Percentiles rank a stretch among this genome's conserved stretches.
phyloP scores from a whole-genome alignment of 2,329 filamentous ascomycete species.

The Massarina eburnea region DNA sequence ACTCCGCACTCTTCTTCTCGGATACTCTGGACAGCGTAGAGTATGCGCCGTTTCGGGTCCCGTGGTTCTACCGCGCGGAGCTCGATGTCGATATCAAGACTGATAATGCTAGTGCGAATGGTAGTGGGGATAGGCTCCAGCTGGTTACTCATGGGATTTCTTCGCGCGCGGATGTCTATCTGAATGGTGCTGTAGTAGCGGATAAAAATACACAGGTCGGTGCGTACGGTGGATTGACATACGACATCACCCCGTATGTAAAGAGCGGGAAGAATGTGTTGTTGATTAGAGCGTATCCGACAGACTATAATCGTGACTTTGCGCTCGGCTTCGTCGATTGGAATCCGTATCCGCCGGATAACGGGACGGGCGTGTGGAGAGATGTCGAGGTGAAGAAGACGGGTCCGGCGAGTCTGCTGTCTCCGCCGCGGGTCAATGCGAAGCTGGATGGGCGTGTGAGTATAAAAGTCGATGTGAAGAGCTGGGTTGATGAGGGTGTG shows the following conservation, averaged over 20 bases:
- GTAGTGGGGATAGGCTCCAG: conserved; percentile 22
- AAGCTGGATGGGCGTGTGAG: conserved; percentile 19
- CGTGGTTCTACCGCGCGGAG: conserved; percentile 60
- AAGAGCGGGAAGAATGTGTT: conserved; percentile 52
- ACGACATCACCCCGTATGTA: conserved; percentile 54
- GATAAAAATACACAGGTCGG: conserved; percentile 55
- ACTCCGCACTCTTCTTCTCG: conserved; percentile 59
- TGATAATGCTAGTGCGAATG: conserved; percentile 37
- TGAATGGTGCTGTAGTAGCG: conserved; percentile 59
- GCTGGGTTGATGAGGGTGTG: conserved; percentile 12
- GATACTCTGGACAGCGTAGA: conserved; percentile 52
- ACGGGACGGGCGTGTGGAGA: conserved; percentile 65
- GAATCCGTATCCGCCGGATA: conserved; percentile 64
- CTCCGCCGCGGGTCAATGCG: conserved; percentile 30
- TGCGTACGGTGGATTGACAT: conserved; percentile 58
- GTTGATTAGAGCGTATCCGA: conserved; percentile 58
- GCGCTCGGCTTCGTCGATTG: conserved; percentile 64
- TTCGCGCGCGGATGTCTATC: conserved; percentile 61
- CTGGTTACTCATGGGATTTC: conserved; percentile 62
- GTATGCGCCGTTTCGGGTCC: conserved; percentile 51
- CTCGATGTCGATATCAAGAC: conserved; percentile 20
- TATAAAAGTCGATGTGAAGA: conserved; percentile 26
- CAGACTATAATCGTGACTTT: conserved; percentile 61
- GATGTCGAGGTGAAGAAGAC: conserved; percentile 59
- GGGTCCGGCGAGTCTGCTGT: conserved; percentile 46